phyloP scores from a whole-genome alignment of 2,329 filamentous ascomycete genomes.

The Fusarium sp. region DNA sequence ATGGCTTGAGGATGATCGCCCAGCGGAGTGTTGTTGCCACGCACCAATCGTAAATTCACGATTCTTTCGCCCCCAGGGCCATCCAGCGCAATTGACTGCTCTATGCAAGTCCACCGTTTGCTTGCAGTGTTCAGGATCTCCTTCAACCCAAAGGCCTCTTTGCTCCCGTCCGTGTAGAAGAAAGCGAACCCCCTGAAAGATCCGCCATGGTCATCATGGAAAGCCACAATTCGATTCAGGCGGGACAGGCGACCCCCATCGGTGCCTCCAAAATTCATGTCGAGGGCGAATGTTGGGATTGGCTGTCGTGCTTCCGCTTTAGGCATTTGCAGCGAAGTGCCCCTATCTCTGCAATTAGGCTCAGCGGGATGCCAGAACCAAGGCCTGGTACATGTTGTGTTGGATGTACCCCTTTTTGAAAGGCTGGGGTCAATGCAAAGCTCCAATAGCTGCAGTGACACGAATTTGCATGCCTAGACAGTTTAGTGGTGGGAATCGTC shows the following conservation, averaged over 20 bases:
- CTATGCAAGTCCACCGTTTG: not conserved
- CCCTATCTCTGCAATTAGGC: not conserved
- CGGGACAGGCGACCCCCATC: not conserved
- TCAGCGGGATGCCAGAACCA: conserved; percentile 5
- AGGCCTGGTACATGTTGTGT: no score
- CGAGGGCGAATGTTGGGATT: not conserved
- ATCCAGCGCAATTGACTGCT: conserved; percentile 7
- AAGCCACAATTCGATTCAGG: not conserved
- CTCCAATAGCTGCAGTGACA: conserved; percentile 1
- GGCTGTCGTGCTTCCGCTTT: not conserved
- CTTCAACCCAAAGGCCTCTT: not conserved
- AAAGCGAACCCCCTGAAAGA: not conserved
- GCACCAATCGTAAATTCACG: not conserved
- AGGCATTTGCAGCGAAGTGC: not conserved
- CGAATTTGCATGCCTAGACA: conserved; percentile 9
- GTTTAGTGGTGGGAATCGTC: not conserved
- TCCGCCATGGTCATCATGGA: not conserved
- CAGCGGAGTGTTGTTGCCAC: rapidly evolving
- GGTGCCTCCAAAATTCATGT: conserved; percentile 20
- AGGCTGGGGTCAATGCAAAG: no score
- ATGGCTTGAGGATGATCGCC: not conserved
- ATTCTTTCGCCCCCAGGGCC: conserved; percentile 16
- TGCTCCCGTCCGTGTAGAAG: conserved; percentile 6
- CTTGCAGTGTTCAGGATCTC: rapidly evolving
- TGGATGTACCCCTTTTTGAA: no score